Base-by-base conservation (phyloP, 345 rosid genomes). In the Hypericum perforatum region DNA sequence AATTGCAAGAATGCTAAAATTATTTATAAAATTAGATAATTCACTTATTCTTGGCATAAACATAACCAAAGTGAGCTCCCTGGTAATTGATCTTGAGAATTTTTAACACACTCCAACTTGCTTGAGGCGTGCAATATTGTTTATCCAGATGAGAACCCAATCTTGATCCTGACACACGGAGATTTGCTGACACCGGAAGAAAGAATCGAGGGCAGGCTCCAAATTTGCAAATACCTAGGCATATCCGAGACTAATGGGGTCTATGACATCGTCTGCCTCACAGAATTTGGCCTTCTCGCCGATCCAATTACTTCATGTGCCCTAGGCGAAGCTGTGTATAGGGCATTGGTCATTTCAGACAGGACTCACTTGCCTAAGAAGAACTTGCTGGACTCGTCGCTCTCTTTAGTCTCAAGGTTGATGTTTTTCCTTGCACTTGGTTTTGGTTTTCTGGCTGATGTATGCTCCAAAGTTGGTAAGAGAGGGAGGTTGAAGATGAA, bases 291-390 rank as follows among this genome's bases (percentile, higher is more conserved):
- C 39, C 70, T 73, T 53, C 69, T 72, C 2, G 67, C 67, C 0
- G 85, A 82, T 14, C 85, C 85, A 0, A 56, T 77, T 6, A 66
- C 78, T 5, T 81, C 81, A 37, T 82, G 64, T 10, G 66, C 79
- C 9, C 9, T 69, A 14, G 59, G 69, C 0, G 77, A 79, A 59
- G 76, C 79, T 12, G 61, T 79, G 2, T 75, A 77, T 45, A 56
- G 85, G 61, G 82, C 85, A 29, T 49, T 82, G 62, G 71, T 82
- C 9, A 71, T 73, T 47, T 73, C 89, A 1, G 82, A 82, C 62
- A 60, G 81, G 39, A 63, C 59, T 7, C 85, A 79, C 39, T 53
- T 52, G 6, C 82, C 81, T 0, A 74, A 75, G 73, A 69, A 42
- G 49, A 69, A 47, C 48, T 43, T 61, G 39, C 9, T 16, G 39